A percentile compares a stretch with the other conserved stretches of the same genome.
Evolutionary conservation across 78 protist species (phyloP).

Genomic region (Creolimax fragrantissima): DNA sequence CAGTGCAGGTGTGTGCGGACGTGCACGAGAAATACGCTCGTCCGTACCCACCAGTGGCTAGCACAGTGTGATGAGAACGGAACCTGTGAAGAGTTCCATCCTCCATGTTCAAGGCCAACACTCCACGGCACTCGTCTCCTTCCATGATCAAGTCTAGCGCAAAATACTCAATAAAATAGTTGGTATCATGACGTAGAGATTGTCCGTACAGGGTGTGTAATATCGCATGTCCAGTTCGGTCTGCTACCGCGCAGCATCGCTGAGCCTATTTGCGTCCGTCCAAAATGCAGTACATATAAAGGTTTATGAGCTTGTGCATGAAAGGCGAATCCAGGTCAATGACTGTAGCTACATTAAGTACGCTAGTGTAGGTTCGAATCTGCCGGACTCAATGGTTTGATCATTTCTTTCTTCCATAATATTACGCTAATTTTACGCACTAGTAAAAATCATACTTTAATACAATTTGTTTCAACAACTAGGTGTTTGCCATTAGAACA

Average conservation of each 20-base stretch:
- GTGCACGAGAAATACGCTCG: slow-evolving; percentile 81
- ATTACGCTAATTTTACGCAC: too few species aligned
- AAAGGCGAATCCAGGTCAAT: too few species aligned
- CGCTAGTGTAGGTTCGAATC: too few species aligned
- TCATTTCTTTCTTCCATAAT: too few species aligned
- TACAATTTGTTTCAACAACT: too few species aligned
- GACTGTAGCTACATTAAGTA: too few species aligned
- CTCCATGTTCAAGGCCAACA: slow-evolving; percentile 70
- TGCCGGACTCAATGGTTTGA: too few species aligned
- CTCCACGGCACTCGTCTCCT: slow-evolving; percentile 76
- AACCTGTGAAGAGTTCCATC: slow-evolving; percentile 89
- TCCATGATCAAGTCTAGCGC: slow-evolving; percentile 95
- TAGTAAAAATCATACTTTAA: too few species aligned
- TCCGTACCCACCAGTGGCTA: slow-evolving; percentile 89
- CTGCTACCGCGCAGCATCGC: slow-evolving; percentile 95
- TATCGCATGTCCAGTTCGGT: slow-evolving; percentile 98
- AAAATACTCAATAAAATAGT: slow-evolving; percentile 92
- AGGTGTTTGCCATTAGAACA: too few species aligned
- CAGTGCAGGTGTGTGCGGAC: slow-evolving; percentile 97
- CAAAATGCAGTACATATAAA: too few species aligned
- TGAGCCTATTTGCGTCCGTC: too few species aligned
- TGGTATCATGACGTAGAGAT: slow-evolving; percentile 31
- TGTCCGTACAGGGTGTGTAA: slow-evolving; percentile 97
- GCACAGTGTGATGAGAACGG: slow-evolving; percentile 69
- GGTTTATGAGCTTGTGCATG: too few species aligned